A percentile compares a stretch with the other conserved stretches of the same genome.
Evolutionary conservation across 192 early-diverging fungal genomes (phyloP).

Genomic region (Gamsiella multidivaricata): DNA sequence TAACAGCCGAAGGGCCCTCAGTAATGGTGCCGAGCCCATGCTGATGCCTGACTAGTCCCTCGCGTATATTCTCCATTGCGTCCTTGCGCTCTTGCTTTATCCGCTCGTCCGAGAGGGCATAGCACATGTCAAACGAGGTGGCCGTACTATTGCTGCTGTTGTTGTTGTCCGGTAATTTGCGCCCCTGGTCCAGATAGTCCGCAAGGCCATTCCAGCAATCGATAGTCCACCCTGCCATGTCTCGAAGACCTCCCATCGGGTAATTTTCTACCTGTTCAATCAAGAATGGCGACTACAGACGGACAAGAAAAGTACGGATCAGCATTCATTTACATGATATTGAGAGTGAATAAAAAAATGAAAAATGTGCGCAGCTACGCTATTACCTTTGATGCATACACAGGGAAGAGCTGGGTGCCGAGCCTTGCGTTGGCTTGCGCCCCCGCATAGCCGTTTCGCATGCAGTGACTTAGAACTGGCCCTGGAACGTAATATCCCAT

Average conservation of each 20-base stretch:
- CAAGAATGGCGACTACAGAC: constrained; percentile 73
- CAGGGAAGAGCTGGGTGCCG: constrained; percentile 67
- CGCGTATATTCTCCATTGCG: background rate
- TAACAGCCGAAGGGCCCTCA: constrained; percentile 9
- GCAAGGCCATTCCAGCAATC: constrained; percentile 65
- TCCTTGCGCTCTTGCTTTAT: background rate
- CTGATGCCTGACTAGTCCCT: constrained; percentile 14
- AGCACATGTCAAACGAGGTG: constrained; percentile 51
- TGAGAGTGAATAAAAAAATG: too few relatives aligned
- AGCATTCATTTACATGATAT: too few relatives aligned
- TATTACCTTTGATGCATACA: constrained; percentile 64
- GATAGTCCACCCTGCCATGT: constrained; percentile 67
- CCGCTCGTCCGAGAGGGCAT: constrained; percentile 40
- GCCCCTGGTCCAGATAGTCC: constrained; percentile 59
- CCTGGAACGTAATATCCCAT: constrained; percentile 57
- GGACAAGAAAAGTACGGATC: background rate
- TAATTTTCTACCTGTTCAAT: constrained; percentile 78
- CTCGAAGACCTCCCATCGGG: constrained; percentile 74
- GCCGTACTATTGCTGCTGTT: constrained; percentile 16
- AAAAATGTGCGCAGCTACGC: background rate
- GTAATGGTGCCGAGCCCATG: background rate
- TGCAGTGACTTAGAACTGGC: constrained; percentile 62
- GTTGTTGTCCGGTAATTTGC: constrained; percentile 11
- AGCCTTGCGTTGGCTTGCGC: constrained; percentile 64
- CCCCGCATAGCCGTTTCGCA: constrained; percentile 69